Conservation (phyloP, 2,329 filamentous ascomycete species). For the Claviceps humidiphila region DNA sequence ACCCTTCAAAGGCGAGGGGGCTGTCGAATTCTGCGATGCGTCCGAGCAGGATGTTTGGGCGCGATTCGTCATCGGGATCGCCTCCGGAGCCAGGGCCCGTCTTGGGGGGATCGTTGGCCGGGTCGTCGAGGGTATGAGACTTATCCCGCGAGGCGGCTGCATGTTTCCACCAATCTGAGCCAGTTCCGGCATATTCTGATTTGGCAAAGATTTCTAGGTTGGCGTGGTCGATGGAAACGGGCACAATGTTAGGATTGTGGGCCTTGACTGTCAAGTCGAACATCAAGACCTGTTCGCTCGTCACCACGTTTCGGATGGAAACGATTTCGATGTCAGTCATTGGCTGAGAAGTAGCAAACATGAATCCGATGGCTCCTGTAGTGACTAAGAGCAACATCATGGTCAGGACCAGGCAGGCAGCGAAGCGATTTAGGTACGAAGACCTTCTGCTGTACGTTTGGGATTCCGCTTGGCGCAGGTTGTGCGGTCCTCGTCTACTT, state of each 20-base stretch:
- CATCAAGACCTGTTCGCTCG: slow-evolving; percentile 90
- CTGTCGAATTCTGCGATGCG: slow-evolving; percentile 80
- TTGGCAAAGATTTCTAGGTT: slow-evolving; percentile 92
- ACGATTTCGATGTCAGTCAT: slow-evolving; percentile 66
- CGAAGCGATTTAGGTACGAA: slow-evolving; percentile 57
- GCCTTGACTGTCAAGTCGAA: slow-evolving; percentile 80
- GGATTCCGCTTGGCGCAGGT: slow-evolving; percentile 58
- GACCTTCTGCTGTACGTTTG: slow-evolving; percentile 51
- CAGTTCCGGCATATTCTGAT: slow-evolving; percentile 71
- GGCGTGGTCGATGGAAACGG: slow-evolving; percentile 72
- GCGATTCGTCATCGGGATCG: slow-evolving; percentile 49
- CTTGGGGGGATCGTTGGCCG: slow-evolving; percentile 25
- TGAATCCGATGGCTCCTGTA: slow-evolving; percentile 74
- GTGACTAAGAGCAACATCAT: slow-evolving; percentile 70
- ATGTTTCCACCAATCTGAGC: slow-evolving; percentile 45
- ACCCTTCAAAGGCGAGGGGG: slow-evolving; percentile 76
- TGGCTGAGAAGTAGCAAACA: slow-evolving; percentile 84
- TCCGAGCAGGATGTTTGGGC: slow-evolving; percentile 81
- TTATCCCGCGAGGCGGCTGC: slow-evolving; percentile 13
- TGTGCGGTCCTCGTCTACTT: slow-evolving; percentile 40
- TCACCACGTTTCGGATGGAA: slow-evolving; percentile 78
- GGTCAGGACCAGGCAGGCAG: slow-evolving; percentile 76
- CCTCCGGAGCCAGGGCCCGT: slow-evolving; percentile 15
- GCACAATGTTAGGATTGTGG: slow-evolving; percentile 84
- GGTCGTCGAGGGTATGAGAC: slow-evolving; percentile 18